Base-by-base conservation (phyloP, 148 eudicot genomes). In the Nepenthes mirabilis region DNA sequence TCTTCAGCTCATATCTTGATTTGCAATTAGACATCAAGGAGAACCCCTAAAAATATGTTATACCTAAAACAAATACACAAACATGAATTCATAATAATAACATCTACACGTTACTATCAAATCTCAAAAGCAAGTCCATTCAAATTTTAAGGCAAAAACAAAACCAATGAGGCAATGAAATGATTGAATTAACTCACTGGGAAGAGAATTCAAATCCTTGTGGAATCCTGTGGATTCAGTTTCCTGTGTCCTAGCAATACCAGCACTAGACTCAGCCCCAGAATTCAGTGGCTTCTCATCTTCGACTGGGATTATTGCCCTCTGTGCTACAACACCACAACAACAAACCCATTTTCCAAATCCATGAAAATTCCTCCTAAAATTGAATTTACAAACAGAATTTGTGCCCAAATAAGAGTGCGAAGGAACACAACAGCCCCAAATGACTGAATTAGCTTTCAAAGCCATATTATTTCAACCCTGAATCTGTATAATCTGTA, bases 181-280 rank as follows among this genome's bases (percentile, higher is more conserved):
- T 8, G 9, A 67, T 11, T n/a, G 2, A 33, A 37, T 7, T 33
- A 58, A 80, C 85, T 70, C 68, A 81, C 85, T 77, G 53, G 85
- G 85, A 57, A 81, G 85, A 48, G 70, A 67, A 71, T 65, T 74
- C 58, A 78, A 72, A 52, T 75, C 80, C 70, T 60, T 72, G 37
- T 77, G 77, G 61, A 78, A 67, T 10, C 66, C 72, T 47, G 61
- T 33, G 52, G 74, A 67, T 45, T 56, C 66, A 58, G 43, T 74
- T 43, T 40, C 56, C 50, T 54, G 59, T 3, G 36, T 61, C 37
- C 37, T 68, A 56, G 52, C 75, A 62, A 67, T 50, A 54, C 51
- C 63, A 62, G 54, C 65, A 13, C 34, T 61, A 37, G 67, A 58
- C 11, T 65, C 68, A 57, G 63, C 54, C 49, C 53, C 72, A 67